Base-by-base conservation (phyloP, 2,329 filamentous ascomycete genomes). In the Cladophialophora exuberans region DNA sequence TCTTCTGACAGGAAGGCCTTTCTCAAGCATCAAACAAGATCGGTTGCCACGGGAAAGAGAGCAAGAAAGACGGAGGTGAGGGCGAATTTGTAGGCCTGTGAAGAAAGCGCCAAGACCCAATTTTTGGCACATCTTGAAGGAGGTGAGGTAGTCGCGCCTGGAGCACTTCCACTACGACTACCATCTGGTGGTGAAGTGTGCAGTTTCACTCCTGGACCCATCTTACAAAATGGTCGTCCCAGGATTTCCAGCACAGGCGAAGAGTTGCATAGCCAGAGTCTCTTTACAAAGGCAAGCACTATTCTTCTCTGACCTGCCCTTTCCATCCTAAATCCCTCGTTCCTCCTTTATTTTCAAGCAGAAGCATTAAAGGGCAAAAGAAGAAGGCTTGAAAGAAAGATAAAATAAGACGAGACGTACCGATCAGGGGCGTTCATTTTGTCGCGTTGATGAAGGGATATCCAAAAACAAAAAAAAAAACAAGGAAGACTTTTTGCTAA, bases 361-460 rank as follows among this genome's bases (percentile, higher is more conserved):
- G 20, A 5, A 36, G 15, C 25, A 22, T 35, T 26, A 35, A 23
- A 17, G 28, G 35, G 44, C 35, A 36, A 39, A 20, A 36, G 23
- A 28, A 48, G n/a, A n/a, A 25, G 2, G 17, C 23, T 46, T 38
- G 15, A 22, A 35, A 6, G 35, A 15, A n/a, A 47, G 41, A n/a
- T 31, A 18, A 23, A 31, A 47, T n/a, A 44, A 22, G 15, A 30
- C 13, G 23, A 15, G 5, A 63, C 61, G 42, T 63, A 63, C 61
- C 61, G 59, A 43, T 63, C 61, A 42, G 61, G 61, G 20, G 61
- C 61, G 20, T 63, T 63, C 43, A 62, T 60, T 11, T 35, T 52
- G 41, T 28, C 41, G 41, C 48, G 30, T 45, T 42, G 43, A 55
- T 9, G 26, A 31, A 38, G 30, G 43, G 25, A 42, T 49, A 50